A percentile compares a stretch with the other conserved stretches of the same genome.
phyloP scores from a whole-genome alignment of 306 rosid species.

The Ormosia semicastrata region DNA sequence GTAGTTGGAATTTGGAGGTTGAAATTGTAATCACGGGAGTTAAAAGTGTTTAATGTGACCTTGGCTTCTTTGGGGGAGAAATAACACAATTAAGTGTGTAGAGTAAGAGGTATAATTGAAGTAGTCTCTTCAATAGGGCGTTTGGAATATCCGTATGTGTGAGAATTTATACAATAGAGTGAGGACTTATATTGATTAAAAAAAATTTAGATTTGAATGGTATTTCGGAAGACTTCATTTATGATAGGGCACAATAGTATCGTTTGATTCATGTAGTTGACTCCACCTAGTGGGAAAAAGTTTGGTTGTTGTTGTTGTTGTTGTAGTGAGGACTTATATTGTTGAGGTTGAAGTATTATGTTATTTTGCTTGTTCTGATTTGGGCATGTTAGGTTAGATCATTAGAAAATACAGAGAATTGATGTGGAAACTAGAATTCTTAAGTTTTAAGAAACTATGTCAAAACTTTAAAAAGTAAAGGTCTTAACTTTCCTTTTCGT shows the following conservation, averaged over 20 bases:
- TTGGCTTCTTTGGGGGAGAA: neutral
- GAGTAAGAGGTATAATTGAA: neutral
- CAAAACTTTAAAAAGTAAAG: constrained; percentile 7
- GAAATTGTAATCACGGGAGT: neutral
- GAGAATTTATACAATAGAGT: neutral
- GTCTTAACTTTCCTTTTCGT: neutral
- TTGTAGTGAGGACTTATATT: no score
- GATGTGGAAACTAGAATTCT: constrained; percentile 18
- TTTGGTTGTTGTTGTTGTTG: no score
- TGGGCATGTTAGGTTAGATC: constrained; percentile 26
- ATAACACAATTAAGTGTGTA: neutral
- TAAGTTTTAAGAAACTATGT: constrained; percentile 18
- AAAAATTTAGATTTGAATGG: no score
- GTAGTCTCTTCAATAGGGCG: neutral
- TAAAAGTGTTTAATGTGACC: neutral
- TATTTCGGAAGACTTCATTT: no score
- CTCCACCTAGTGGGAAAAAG: no score
- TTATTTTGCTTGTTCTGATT: constrained; percentile 16
- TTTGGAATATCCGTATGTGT: neutral
- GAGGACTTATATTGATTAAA: neutral
- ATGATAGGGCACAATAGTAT: no score
- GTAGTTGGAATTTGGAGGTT: neutral
- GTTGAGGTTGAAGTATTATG: constrained; percentile 10
- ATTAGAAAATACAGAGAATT: neutral
- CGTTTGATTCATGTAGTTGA: no score